A percentile compares a stretch with the other conserved stretches of the same genome.
phyloP scores from a whole-genome alignment of 257 asterid genomes.

The Nicotiana otophora region DNA sequence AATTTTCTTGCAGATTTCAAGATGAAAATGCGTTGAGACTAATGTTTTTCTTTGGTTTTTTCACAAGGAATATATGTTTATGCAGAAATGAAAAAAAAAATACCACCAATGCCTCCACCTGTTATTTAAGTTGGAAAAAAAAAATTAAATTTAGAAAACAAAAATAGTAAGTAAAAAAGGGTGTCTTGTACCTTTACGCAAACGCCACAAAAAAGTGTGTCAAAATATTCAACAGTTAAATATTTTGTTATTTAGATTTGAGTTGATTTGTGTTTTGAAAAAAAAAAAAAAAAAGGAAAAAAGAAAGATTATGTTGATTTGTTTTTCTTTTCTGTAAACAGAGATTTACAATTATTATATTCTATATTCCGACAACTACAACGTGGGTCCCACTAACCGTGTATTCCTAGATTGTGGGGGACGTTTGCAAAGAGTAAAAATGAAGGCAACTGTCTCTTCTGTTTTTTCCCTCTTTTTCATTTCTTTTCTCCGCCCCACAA shows the following conservation, averaged over 20 bases:
- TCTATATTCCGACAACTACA: not conserved
- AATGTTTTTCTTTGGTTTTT: not conserved
- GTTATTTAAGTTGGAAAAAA: not conserved
- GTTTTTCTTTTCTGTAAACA: not conserved
- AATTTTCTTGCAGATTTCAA: slow-evolving; percentile 23
- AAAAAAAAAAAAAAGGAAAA: too few relatives aligned
- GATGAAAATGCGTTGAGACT: slow-evolving; percentile 19
- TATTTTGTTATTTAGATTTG: not conserved
- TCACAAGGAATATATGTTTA: slow-evolving; percentile 20
- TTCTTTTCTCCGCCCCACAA: too few relatives aligned
- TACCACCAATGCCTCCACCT: slow-evolving; percentile 18
- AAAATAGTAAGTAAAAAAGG: slow-evolving; percentile 8
- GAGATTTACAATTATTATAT: not conserved
- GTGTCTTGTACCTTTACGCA: slow-evolving; percentile 35
- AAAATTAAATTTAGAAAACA: not conserved
- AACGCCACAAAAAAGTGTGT: slow-evolving; percentile 32
- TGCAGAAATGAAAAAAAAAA: slow-evolving; percentile 25
- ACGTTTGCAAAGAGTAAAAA: not conserved
- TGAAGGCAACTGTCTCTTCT: not conserved
- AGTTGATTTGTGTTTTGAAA: not conserved
- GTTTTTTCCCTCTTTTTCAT: too few relatives aligned
- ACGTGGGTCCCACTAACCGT: slow-evolving; percentile 35
- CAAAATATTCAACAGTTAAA: not conserved
- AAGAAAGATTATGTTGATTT: not conserved
- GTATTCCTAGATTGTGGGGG: slow-evolving; percentile 48